Conservation (phyloP, 768 basidiomycete species). For the Leccinum disarticulatum region DNA sequence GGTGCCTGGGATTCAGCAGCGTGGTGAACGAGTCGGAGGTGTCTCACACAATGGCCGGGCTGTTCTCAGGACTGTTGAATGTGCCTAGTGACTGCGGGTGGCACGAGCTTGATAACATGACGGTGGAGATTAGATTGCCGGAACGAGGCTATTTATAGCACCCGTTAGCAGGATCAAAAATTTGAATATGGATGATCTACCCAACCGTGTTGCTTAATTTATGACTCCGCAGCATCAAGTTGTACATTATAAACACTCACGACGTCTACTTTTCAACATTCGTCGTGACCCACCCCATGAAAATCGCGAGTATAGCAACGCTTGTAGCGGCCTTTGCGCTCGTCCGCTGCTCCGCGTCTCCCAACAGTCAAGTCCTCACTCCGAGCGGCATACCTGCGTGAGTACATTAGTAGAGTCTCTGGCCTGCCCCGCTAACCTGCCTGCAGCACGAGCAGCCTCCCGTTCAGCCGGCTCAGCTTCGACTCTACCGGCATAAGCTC, state of each 20-base stretch:
- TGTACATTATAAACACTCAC: background rate
- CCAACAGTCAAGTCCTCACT: background rate
- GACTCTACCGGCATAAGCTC: conserved; percentile 20
- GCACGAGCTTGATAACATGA: too few relatives aligned
- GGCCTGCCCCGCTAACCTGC: background rate
- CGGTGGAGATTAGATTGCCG: background rate
- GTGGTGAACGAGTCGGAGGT: background rate
- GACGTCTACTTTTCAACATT: background rate
- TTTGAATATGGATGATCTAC: conserved; percentile 1
- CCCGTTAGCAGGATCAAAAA: background rate
- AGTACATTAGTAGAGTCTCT: background rate
- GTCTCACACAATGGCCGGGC: background rate
- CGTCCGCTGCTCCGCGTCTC: conserved; percentile 10
- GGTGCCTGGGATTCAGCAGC: background rate
- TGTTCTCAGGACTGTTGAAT: background rate
- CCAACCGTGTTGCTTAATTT: conserved; percentile 12
- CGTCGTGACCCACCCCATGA: conserved; percentile 11
- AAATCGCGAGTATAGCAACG: conserved; percentile 5
- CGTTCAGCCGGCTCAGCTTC: conserved; percentile 19
- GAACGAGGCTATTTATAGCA: background rate
- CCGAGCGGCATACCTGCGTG: conserved; percentile 25
- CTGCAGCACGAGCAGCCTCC: conserved; percentile 23
- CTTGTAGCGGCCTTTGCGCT: conserved; percentile 10
- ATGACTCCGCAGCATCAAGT: conserved; percentile 15
- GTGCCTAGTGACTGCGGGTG: background rate